Evolutionary conservation across 2,329 filamentous ascomycete genomes (phyloP).

Genomic region (Chaetomium globosum): DNA sequence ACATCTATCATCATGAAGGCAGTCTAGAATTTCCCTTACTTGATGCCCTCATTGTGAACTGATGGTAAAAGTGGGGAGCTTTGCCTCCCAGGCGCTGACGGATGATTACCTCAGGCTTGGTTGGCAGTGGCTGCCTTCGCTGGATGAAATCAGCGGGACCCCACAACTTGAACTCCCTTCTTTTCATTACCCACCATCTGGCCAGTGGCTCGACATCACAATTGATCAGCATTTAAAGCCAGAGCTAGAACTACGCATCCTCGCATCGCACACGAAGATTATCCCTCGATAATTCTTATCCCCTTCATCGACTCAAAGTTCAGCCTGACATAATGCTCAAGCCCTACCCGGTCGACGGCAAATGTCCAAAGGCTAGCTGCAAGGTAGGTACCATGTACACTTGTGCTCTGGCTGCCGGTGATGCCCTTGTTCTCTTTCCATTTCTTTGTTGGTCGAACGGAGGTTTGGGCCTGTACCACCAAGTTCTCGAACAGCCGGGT

Average conservation of each 20-base stretch:
- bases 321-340: background rate
- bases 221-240: background rate
- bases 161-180: background rate
- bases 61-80: slow-evolving; percentile 19
- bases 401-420: background rate
- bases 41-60: slow-evolving; percentile 1
- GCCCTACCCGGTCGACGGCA: background rate
- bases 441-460: background rate
- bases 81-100: slow-evolving; percentile 24
- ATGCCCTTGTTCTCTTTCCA: background rate
- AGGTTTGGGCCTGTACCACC: background rate
- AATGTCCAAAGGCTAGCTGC: background rate
- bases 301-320: background rate
- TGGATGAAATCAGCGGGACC: slow-evolving; percentile 9
- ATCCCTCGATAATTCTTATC: too few relatives aligned
- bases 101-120: slow-evolving; percentile 31
- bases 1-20: background rate
- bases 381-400: background rate
- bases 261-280: too few relatives aligned
- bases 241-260: too few relatives aligned
- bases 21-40: background rate
- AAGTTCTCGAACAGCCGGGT: background rate
- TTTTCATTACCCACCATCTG: background rate
- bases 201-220: too few relatives aligned
- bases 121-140: background rate